Conservation (phyloP, 2,329 filamentous ascomycete species). For the Aureobasidium pullulans region DNA sequence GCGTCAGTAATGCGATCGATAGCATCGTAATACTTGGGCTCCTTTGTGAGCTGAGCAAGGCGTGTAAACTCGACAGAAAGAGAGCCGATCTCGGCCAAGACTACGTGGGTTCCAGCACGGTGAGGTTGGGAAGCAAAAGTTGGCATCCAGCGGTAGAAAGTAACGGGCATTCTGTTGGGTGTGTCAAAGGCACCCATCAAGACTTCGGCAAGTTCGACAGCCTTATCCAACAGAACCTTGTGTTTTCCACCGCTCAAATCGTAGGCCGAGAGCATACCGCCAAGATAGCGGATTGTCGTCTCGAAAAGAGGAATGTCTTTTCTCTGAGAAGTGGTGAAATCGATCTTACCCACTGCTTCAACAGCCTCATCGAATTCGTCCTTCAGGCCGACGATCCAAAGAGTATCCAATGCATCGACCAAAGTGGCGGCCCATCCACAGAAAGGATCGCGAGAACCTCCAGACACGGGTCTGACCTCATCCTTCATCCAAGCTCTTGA, state of each 20-base stretch:
- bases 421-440: conserved; percentile 86
- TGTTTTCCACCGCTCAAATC: conserved; percentile 72
- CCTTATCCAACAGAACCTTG: conserved; percentile 64
- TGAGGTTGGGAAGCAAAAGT: conserved; percentile 56
- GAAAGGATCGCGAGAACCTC: conserved; percentile 67
- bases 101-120: conserved; percentile 48
- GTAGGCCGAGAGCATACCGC: conserved; percentile 77
- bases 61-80: conserved; percentile 84
- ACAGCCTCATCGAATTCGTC: conserved; percentile 76
- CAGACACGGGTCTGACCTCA: conserved; percentile 69
- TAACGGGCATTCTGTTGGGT: conserved; percentile 83
- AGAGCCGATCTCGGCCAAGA: conserved; percentile 66
- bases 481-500: conserved; percentile 77
- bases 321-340: conserved; percentile 68
- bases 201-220: conserved; percentile 70
- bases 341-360: conserved; percentile 61
- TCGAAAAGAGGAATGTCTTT: conserved; percentile 82
- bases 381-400: conserved; percentile 78
- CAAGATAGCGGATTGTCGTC: conserved; percentile 84
- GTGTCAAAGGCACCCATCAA: conserved; percentile 82
- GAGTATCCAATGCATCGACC: conserved; percentile 72
- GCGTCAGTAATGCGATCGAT: conserved; percentile 78
- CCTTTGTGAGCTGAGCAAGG: conserved; percentile 73
- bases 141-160: conserved; percentile 73
- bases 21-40: conserved; percentile 83